Conservation (phyloP, 1,284 basidiomycete genomes). For the Apiotrichum laibachii region DNA sequence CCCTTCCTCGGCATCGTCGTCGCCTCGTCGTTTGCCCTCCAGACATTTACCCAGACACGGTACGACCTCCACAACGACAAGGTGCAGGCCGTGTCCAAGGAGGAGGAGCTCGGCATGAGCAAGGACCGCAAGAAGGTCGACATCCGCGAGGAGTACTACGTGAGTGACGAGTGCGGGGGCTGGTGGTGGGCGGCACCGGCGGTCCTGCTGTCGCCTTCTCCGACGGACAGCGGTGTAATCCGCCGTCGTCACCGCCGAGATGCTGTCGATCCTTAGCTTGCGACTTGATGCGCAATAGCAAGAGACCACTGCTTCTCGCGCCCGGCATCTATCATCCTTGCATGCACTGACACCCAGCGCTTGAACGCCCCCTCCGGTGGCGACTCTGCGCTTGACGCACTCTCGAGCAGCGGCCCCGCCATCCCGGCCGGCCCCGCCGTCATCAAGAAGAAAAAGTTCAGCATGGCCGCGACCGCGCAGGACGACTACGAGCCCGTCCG, state of each 20-base stretch:
- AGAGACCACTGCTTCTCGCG: too few species aligned
- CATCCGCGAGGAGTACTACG: constrained; percentile 92
- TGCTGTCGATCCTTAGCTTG: too few species aligned
- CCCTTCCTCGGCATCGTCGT: constrained; percentile 86
- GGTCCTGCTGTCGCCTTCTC: too few species aligned
- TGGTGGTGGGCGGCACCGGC: not conserved
- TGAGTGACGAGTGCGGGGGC: constrained; percentile 54
- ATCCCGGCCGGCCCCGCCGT: constrained; percentile 2
- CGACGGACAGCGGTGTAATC: too few species aligned
- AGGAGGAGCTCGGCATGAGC: constrained; percentile 78
- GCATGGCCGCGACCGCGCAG: constrained; percentile 32
- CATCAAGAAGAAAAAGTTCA: constrained; percentile 31
- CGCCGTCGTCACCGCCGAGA: too few species aligned
- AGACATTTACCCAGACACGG: constrained; percentile 80
- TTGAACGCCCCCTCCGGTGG: constrained; percentile 24
- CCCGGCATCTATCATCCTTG: not conserved
- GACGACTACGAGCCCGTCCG: constrained; percentile 86
- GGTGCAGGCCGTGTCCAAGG: constrained; percentile 70
- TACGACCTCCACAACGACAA: constrained; percentile 85
- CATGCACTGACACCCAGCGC: constrained; percentile 21
- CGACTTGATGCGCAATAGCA: too few species aligned
- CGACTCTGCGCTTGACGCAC: constrained; percentile 13
- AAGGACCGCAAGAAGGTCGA: constrained; percentile 82
- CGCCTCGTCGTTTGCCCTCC: constrained; percentile 78
- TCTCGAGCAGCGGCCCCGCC: not conserved